A percentile compares a stretch with the other conserved stretches of the same genome.
phyloP scores from a whole-genome alignment of 768 basidiomycete species.

The Imleria badia region DNA sequence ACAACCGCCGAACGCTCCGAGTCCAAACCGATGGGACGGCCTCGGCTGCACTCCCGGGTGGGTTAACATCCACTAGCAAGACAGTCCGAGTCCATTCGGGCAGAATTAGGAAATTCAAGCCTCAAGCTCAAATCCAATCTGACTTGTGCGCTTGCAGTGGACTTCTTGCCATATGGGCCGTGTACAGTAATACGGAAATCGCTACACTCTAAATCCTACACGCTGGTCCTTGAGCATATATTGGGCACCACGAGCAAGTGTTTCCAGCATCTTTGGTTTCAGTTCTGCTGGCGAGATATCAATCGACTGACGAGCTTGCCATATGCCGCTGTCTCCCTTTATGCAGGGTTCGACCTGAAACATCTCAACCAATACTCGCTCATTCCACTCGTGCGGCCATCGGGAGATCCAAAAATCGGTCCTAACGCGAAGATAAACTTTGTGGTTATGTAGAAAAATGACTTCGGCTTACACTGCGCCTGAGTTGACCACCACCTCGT shows the following conservation, averaged over 20 bases:
- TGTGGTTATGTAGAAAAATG: too few species aligned
- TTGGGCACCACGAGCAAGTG: slow-evolving; percentile 5
- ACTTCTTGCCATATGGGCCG: too few species aligned
- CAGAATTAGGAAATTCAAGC: too few species aligned
- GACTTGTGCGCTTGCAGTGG: too few species aligned
- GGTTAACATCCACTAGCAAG: too few species aligned
- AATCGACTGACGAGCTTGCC: slow-evolving; percentile 5
- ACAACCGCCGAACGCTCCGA: too few species aligned
- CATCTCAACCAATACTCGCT: slow-evolving; percentile 4
- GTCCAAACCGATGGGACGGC: too few species aligned
- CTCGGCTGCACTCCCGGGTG: too few species aligned
- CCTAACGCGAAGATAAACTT: not conserved
- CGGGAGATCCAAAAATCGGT: slow-evolving; percentile 20
- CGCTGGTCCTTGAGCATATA: not conserved
- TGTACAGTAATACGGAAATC: too few species aligned
- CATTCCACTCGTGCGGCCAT: slow-evolving; percentile 3
- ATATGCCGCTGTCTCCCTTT: slow-evolving; percentile 12
- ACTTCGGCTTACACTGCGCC: slow-evolving; percentile 7
- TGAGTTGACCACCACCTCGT: slow-evolving; percentile 17
- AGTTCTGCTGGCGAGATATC: slow-evolving; percentile 17
- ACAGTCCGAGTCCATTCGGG: too few species aligned
- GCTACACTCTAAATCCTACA: too few species aligned
- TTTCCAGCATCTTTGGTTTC: slow-evolving; percentile 13
- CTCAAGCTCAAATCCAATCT: too few species aligned
- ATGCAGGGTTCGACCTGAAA: slow-evolving; percentile 17